phyloP scores from a whole-genome alignment of 2,329 filamentous ascomycete genomes.

The Cladobotryum protrusum region DNA sequence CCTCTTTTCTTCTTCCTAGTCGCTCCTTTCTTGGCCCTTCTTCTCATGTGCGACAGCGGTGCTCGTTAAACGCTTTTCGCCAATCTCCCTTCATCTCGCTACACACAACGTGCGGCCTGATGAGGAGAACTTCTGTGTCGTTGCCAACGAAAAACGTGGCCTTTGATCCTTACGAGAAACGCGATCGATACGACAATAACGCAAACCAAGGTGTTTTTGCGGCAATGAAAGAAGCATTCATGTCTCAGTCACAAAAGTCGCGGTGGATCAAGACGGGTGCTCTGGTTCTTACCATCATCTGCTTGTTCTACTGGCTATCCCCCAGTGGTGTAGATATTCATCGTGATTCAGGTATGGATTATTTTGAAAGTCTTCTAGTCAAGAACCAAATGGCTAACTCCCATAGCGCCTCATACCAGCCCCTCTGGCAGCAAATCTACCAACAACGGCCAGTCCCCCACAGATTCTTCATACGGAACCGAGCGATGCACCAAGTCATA shows the following conservation, averaged over 20 bases:
- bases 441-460: constrained; percentile 44
- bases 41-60: constrained; percentile 22
- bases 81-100: constrained; percentile 2
- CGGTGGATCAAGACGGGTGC: constrained; percentile 61
- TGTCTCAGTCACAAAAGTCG: constrained; percentile 58
- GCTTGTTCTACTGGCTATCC: constrained; percentile 58
- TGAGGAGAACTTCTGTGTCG: constrained; percentile 62
- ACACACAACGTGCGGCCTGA: constrained; percentile 28
- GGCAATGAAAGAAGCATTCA: constrained; percentile 52
- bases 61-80: constrained; percentile 15
- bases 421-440: constrained; percentile 13
- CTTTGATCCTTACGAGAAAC: constrained; percentile 60
- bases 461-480: constrained; percentile 59
- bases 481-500: constrained; percentile 75
- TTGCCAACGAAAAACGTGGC: constrained; percentile 53
- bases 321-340: constrained; percentile 52
- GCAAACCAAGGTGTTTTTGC: constrained; percentile 43
- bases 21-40: constrained; percentile 4
- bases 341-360: constrained; percentile 3
- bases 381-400: not conserved
- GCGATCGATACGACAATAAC: constrained; percentile 51
- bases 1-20: constrained; percentile 6
- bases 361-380: not conserved
- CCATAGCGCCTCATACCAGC: constrained; percentile 14
- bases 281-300: constrained; percentile 53